A percentile compares a stretch with the other conserved stretches of the same genome.
These are phyloP conservation scores for Xylaria cubensis DNA, from an alignment of 495 filamentous ascomycete genomes.

Conservation along the genomic window DNA sequence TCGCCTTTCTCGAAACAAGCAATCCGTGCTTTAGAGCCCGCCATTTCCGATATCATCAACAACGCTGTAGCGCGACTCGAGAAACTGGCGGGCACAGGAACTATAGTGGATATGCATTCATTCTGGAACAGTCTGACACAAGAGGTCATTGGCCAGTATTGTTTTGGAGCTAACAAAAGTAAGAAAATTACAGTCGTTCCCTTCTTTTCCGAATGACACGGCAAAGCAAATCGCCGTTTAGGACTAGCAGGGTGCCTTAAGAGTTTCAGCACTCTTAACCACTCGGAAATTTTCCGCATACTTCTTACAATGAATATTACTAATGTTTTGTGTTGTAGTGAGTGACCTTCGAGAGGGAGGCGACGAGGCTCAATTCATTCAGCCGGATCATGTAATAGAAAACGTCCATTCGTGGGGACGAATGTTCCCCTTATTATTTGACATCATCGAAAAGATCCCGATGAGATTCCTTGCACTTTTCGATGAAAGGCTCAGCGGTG, in stretches of 20 bases:
- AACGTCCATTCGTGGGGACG: not conserved
- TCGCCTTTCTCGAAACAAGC: constrained; percentile 34
- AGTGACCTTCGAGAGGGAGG: constrained; percentile 26
- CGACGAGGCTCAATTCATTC: constrained; percentile 32
- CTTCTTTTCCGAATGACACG: not conserved
- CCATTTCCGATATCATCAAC: constrained; percentile 36
- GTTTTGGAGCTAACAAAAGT: constrained; percentile 34
- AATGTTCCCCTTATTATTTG: constrained; percentile 5
- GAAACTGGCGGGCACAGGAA: constrained; percentile 25
- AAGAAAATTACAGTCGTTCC: not conserved
- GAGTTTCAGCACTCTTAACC: too few relatives aligned
- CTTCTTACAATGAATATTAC: not conserved
- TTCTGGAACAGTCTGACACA: constrained; percentile 36
- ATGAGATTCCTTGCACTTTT: constrained; percentile 7
- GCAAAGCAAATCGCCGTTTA: not conserved
- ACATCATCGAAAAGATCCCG: not conserved
- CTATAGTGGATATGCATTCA: constrained; percentile 11
- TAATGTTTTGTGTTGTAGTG: not conserved
- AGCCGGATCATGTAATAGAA: constrained; percentile 6
- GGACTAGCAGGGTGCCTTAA: too few relatives aligned
- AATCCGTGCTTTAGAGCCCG: constrained; percentile 28
- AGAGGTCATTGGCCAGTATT: constrained; percentile 35
- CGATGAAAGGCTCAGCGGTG: not conserved
- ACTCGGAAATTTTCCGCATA: not conserved
- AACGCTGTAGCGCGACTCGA: constrained; percentile 30